Conservation (phyloP, 139 green algal genomes). For the Dunaliella primolecta region DNA sequence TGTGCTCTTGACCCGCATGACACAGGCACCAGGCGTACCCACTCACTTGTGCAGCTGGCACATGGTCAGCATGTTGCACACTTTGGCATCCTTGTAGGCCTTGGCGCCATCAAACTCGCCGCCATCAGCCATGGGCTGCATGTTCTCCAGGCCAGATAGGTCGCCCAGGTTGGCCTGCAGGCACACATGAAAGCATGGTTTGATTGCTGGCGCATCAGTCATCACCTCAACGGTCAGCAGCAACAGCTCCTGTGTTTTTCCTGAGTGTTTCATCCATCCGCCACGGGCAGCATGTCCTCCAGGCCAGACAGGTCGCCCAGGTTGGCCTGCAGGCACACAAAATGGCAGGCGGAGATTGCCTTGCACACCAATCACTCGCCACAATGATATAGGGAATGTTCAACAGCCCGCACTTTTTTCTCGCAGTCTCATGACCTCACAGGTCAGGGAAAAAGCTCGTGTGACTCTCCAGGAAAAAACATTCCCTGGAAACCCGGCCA, state of each 20-base stretch:
- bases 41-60: slow-evolving; percentile 69
- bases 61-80: slow-evolving; percentile 96
- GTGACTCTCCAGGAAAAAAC: too few species aligned
- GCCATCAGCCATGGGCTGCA: slow-evolving; percentile 81
- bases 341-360: neutral
- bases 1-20: too few species aligned
- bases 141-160: slow-evolving; percentile 65
- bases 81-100: slow-evolving; percentile 97
- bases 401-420: too few species aligned
- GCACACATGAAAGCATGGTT: neutral
- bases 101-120: slow-evolving; percentile 90
- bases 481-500: too few species aligned
- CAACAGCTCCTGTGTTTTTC: too few species aligned
- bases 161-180: slow-evolving; percentile 82
- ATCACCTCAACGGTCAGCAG: too few species aligned
- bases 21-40: too few species aligned
- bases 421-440: too few species aligned
- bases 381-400: too few species aligned
- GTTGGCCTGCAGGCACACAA: slow-evolving; percentile 57
- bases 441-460: too few species aligned
- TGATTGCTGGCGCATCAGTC: neutral
- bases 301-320: slow-evolving; percentile 86
- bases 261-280: slow-evolving; percentile 81
- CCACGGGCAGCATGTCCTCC: slow-evolving; percentile 64
- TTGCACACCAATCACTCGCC: too few species aligned